Conservation (phyloP, 345 rosid genomes). For the Cardiospermum halicacabum region DNA sequence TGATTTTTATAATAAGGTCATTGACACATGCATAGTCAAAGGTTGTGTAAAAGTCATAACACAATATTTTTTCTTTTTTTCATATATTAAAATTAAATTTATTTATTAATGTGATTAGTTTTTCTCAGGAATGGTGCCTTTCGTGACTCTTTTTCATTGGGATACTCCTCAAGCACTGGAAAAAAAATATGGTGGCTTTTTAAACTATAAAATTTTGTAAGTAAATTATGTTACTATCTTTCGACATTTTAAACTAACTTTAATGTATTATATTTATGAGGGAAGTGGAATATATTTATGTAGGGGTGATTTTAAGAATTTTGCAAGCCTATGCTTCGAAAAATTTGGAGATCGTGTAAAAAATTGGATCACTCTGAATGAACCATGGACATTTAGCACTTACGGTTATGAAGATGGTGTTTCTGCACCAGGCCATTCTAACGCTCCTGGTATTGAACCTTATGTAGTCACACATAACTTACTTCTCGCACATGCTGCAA, state of each 20-base stretch:
- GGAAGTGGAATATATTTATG: too few species aligned
- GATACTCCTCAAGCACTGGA: too few species aligned
- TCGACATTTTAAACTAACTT: too few species aligned
- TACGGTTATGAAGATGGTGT: not conserved
- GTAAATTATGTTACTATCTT: too few species aligned
- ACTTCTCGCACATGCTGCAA: conserved; percentile 29
- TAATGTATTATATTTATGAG: too few species aligned
- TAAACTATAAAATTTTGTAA: conserved; percentile 27
- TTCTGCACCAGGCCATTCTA: conserved; percentile 19
- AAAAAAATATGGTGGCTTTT: conserved; percentile 24
- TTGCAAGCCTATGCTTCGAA: conserved; percentile 18
- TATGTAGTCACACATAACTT: conserved; percentile 24
- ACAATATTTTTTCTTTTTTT: too few species aligned
- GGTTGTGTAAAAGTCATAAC: too few species aligned
- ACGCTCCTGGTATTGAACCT: conserved; percentile 26
- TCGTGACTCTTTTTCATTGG: conserved; percentile 28
- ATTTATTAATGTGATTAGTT: too few species aligned
- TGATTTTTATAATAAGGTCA: not conserved
- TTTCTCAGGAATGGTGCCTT: conserved; percentile 30
- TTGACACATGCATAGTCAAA: not conserved
- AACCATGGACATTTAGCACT: conserved; percentile 7
- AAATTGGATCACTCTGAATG: conserved; percentile 21
- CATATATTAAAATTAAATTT: too few species aligned
- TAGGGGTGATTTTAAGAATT: conserved; percentile 20
- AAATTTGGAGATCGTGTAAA: conserved; percentile 28